Evolutionary conservation across 1,139 yeast genomes (phyloP).

Genomic region (Magnusiomyces suaveolens): DNA sequence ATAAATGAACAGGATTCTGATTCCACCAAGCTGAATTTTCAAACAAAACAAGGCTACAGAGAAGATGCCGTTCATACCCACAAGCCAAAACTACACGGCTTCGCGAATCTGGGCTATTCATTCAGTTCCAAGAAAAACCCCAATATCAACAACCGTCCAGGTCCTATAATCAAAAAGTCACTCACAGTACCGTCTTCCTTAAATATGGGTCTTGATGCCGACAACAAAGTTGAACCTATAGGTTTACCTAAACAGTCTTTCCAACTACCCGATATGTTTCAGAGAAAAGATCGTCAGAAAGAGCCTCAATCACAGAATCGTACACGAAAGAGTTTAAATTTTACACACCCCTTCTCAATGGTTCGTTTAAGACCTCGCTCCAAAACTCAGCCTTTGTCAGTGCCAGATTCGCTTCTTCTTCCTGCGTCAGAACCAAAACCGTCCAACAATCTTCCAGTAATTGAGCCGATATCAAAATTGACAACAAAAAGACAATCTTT

Average conservation of each 20-base stretch:
- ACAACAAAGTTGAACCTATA: not conserved
- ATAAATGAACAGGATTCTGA: too few relatives aligned
- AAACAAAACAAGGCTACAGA: too few relatives aligned
- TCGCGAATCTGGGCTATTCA: too few relatives aligned
- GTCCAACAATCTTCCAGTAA: too few relatives aligned
- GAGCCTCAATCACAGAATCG: not conserved
- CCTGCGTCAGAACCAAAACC: not conserved
- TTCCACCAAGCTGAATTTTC: too few relatives aligned
- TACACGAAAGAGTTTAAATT: too few relatives aligned
- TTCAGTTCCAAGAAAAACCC: not conserved
- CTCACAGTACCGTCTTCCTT: not conserved
- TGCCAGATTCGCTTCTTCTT: not conserved
- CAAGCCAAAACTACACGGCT: too few relatives aligned
- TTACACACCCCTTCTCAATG: not conserved
- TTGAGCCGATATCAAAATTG: not conserved
- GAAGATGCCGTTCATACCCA: too few relatives aligned
- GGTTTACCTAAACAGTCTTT: not conserved
- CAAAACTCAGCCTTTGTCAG: not conserved
- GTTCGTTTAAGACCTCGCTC: not conserved
- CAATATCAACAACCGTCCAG: not conserved
- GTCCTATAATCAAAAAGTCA: not conserved
- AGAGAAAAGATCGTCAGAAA: not conserved
- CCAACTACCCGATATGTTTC: conserved; percentile 1
- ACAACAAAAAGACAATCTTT: too few relatives aligned
- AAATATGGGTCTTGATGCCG: not conserved